Conservation (phyloP, 495 filamentous ascomycete species). For the Cercophora newfieldiana region DNA sequence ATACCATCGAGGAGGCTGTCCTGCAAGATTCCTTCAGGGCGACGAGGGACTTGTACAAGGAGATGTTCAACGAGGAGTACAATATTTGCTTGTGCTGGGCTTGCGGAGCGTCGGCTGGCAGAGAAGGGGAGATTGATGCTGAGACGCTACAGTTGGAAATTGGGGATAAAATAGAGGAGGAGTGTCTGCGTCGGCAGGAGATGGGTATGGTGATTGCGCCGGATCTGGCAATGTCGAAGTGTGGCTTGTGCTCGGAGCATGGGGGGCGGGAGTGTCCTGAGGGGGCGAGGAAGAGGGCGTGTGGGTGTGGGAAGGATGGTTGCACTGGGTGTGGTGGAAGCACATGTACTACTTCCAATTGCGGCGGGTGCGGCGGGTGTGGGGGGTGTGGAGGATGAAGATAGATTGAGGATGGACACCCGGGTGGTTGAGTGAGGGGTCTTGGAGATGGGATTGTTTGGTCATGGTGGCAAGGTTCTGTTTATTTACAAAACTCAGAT, state of each 20-base stretch:
- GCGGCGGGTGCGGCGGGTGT: background rate
- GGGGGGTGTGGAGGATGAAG: background rate
- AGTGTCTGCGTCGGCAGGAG: background rate
- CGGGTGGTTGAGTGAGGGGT: too few relatives aligned
- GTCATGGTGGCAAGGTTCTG: too few relatives aligned
- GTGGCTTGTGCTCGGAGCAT: background rate
- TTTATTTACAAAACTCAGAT: too few relatives aligned
- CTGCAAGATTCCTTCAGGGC: slow-evolving; percentile 10
- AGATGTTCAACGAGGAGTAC: slow-evolving; percentile 18
- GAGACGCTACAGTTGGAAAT: background rate
- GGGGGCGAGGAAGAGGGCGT: background rate
- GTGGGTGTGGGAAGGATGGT: background rate
- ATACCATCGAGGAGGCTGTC: slow-evolving; percentile 16
- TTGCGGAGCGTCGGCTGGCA: slow-evolving; percentile 5
- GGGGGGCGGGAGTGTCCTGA: background rate
- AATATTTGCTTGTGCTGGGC: slow-evolving; percentile 25
- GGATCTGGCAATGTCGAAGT: background rate
- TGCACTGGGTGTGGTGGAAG: background rate
- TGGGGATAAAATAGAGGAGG: background rate
- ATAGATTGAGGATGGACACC: background rate
- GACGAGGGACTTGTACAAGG: slow-evolving; percentile 15
- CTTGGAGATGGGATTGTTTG: background rate
- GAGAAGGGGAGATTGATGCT: background rate
- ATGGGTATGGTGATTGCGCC: background rate
- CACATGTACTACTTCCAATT: background rate